Conservation (phyloP, 305 asterid species). For the Rubia peregrina region DNA sequence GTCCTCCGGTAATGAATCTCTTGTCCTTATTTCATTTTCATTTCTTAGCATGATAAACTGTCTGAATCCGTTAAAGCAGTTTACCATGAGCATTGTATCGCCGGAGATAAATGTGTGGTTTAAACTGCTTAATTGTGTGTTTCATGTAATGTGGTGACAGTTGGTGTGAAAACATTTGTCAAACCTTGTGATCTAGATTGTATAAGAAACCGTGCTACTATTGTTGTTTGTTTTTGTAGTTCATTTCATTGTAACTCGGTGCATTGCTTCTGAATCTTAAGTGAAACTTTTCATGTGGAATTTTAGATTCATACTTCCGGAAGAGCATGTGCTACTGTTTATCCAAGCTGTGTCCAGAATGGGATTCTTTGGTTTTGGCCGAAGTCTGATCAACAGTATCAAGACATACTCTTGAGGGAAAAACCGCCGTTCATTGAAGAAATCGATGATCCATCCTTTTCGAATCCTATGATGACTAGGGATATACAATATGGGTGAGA, state of each 20-base stretch:
- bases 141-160: no score
- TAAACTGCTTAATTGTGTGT: no score
- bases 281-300: conserved; percentile 4
- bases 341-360: conserved; percentile 80
- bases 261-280: not conserved
- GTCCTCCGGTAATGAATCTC: conserved; percentile 56
- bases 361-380: conserved; percentile 97
- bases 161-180: no score
- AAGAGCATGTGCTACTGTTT: conserved; percentile 76
- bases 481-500: conserved; percentile 82
- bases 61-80: no score
- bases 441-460: conserved; percentile 83
- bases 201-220: no score
- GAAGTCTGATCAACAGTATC: conserved; percentile 53
- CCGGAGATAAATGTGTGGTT: no score
- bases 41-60: not conserved
- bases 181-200: no score
- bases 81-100: no score
- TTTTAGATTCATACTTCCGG: conserved; percentile 73
- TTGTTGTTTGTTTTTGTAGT: no score
- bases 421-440: conserved; percentile 82
- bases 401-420: conserved; percentile 41
- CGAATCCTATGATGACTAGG: conserved; percentile 46
- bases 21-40: not conserved
- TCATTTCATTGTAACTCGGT: not conserved